Evolutionary conservation across 768 basidiomycete species (phyloP).

Genomic region (Mycena galericulata): DNA sequence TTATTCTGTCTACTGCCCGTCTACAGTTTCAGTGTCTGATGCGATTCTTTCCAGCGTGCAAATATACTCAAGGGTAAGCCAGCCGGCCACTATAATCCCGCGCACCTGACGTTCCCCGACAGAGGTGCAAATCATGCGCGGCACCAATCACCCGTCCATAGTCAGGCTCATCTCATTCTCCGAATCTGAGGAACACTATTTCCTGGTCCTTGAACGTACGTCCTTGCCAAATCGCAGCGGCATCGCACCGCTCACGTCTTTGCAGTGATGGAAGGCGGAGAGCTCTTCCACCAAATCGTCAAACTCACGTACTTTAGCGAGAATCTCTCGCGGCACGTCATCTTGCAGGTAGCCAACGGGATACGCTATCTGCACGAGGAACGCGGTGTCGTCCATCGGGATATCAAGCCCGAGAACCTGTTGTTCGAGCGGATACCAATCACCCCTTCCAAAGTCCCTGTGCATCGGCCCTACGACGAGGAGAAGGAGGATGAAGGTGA

Average conservation of each 20-base stretch:
- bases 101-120: slow-evolving; percentile 26
- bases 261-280: slow-evolving; percentile 96
- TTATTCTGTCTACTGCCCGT: slow-evolving; percentile 33
- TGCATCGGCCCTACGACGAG: slow-evolving; percentile 92
- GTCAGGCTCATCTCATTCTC: slow-evolving; percentile 93
- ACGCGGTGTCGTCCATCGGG: slow-evolving; percentile 97
- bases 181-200: slow-evolving; percentile 94
- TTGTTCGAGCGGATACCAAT: slow-evolving; percentile 95
- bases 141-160: slow-evolving; percentile 90
- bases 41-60: slow-evolving; percentile 74
- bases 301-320: slow-evolving; percentile 99
- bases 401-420: slow-evolving; percentile 99
- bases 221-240: background rate
- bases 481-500: slow-evolving; percentile 99
- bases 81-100: background rate
- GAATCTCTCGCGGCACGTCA: slow-evolving; percentile 96
- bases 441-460: slow-evolving; percentile 81
- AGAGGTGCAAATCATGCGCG: slow-evolving; percentile 99
- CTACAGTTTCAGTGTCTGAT: slow-evolving; percentile 25
- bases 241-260: slow-evolving; percentile 31
- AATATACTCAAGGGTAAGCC: slow-evolving; percentile 93
- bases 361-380: slow-evolving; percentile 98
- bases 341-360: slow-evolving; percentile 93
- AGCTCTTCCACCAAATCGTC: slow-evolving; percentile 98
- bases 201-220: slow-evolving; percentile 91